Evolutionary conservation across 768 basidiomycete genomes (phyloP), one percentile per base, ranked within the genome.

Genomic region (Pisolithus marmoratus): DNA sequence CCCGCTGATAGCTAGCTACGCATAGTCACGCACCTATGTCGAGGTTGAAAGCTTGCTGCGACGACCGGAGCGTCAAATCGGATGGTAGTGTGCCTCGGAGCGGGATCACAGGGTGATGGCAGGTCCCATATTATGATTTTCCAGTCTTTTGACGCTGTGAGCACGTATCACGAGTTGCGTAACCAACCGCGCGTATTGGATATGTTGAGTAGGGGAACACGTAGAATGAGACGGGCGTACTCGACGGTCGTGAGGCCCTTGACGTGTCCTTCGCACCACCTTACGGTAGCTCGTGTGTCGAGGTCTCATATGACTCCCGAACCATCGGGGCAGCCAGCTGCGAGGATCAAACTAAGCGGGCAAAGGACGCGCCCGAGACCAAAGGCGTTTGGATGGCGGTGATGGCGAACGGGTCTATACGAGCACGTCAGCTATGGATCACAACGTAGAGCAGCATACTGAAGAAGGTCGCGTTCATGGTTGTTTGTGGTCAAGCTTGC

Each of bases 41-140:
- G 74, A 0, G 96, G 95, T 70, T 98, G 95, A 64, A 99, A 94
- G 23, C 76, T 80, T 2, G 94, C 94, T 20, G 82, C 81, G 7
- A 84, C 68, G 1, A 97, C 84, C 0, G 93, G 90, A 1, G 87
- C 87, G 58, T 97, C 94, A 60, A 97, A 97, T 41, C 94, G 80
- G 36, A 97, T 79, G 0, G 92, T 93, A 17, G 78, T 67, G 51
- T 77, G 70, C 37, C 92, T 79, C 48, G 82, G 87, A 38, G 82
- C 79, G 0, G 88, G 87, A 54, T 90, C 85, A 49, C 71, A 76
- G 14, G 78, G 73, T 0, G 81, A 85, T 8, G 83, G 82, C 15
- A 99, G 74, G 67, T 99, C 96, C 95, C 95, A 98, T 41, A 96
- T 72, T 48, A 96, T 85, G 38, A 87, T 81, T 57, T 95, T 98